A percentile compares a stretch with the other conserved stretches of the same genome.
Evolutionary conservation across 352 stramenopile species (phyloP).

Genomic region (Globisporangium nodosum): DNA sequence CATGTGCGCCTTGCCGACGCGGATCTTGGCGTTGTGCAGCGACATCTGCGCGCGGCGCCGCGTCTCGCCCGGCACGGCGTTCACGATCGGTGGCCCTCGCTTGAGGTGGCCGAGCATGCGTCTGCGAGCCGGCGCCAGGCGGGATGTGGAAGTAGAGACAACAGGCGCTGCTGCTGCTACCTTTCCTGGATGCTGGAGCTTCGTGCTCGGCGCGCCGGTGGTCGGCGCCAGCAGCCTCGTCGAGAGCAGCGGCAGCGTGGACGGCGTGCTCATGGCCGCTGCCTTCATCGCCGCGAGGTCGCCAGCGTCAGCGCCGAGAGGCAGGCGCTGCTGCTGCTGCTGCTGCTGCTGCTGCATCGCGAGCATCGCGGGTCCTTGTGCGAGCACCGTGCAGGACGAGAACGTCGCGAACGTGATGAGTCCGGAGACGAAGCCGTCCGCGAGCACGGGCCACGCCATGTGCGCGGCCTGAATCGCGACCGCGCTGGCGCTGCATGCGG

Average conservation of each 20-base stretch:
- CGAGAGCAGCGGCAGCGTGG: slow-evolving; percentile 25
- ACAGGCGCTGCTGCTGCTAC: background rate
- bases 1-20: slow-evolving; percentile 72
- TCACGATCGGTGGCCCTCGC: slow-evolving; percentile 34
- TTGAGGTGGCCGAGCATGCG: slow-evolving; percentile 41
- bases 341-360: background rate
- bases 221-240: slow-evolving; percentile 14
- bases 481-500: slow-evolving; percentile 11
- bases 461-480: slow-evolving; percentile 7
- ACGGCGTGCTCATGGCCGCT: background rate
- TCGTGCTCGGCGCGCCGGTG: slow-evolving; percentile 6
- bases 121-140: slow-evolving; percentile 25
- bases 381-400: slow-evolving; percentile 32
- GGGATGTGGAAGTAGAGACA: background rate
- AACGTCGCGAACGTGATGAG: slow-evolving; percentile 56
- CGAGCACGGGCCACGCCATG: slow-evolving; percentile 25
- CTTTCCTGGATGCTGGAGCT: slow-evolving; percentile 1
- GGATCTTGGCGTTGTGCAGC: slow-evolving; percentile 49
- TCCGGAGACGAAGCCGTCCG: slow-evolving; percentile 23
- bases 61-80: slow-evolving; percentile 45
- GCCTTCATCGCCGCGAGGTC: slow-evolving; percentile 6
- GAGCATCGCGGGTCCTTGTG: slow-evolving; percentile 15
- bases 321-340: background rate
- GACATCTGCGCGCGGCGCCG: slow-evolving; percentile 50
- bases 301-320: background rate